A percentile compares a stretch with the other conserved stretches of the same genome.
These are phyloP conservation scores for Pyrrhoderma noxium DNA, from an alignment of 1,284 basidiomycete genomes.

Conservation along the genomic window DNA sequence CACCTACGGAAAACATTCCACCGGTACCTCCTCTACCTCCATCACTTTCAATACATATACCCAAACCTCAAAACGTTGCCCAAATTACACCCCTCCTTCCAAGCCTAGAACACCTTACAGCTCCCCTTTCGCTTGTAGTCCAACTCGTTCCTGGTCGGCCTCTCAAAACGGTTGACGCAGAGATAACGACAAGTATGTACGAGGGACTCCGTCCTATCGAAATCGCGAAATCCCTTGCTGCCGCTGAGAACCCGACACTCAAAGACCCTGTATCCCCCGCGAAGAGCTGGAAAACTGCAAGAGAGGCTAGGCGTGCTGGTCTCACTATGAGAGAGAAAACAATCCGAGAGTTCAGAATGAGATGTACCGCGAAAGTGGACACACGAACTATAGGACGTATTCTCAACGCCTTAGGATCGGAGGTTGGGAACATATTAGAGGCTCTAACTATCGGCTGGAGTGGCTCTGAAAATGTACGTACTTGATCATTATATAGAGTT, in stretches of 20 bases:
- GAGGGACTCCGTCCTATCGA: conserved; percentile 14
- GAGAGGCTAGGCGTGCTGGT: conserved; percentile 4
- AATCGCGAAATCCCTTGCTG: conserved; percentile 7
- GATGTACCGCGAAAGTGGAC: conserved; percentile 16
- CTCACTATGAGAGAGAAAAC: not conserved
- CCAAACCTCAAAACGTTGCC: not conserved
- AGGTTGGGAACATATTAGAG: conserved; percentile 11
- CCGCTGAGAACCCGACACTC: not conserved
- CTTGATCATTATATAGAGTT: too few relatives aligned
- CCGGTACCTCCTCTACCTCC: not conserved
- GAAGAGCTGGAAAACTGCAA: conserved; percentile 5
- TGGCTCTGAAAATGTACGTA: conserved; percentile 10
- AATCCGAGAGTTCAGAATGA: conserved; percentile 8
- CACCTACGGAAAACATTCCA: not conserved
- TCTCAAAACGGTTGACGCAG: conserved; percentile 9
- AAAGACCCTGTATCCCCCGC: not conserved
- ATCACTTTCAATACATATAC: not conserved
- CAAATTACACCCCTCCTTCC: not conserved
- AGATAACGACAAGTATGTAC: conserved; percentile 13
- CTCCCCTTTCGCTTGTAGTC: conserved; percentile 13
- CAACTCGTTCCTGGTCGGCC: conserved; percentile 16
- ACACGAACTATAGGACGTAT: conserved; percentile 11
- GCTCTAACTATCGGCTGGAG: conserved; percentile 13
- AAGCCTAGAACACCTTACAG: conserved; percentile 7
- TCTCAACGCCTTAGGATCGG: conserved; percentile 10